Conservation (phyloP, 2,329 filamentous ascomycete genomes). For the Aspergillus fructus region DNA sequence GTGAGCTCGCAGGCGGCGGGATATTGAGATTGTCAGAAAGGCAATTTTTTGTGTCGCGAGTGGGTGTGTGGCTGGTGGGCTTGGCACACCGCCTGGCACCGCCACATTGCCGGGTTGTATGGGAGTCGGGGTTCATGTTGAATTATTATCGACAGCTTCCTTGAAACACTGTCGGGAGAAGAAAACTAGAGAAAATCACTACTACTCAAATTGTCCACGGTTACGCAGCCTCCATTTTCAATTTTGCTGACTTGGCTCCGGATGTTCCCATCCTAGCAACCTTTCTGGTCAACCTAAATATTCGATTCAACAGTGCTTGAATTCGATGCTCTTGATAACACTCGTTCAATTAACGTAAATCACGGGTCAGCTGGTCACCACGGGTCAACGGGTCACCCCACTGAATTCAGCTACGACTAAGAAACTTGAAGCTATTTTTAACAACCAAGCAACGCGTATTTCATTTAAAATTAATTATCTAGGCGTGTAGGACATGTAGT, state of each 20-base stretch:
- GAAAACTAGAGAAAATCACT: too few relatives aligned
- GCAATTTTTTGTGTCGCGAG: conserved; percentile 25
- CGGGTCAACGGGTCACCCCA: too few relatives aligned
- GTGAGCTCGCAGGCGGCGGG: conserved; percentile 13
- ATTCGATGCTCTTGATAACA: not conserved
- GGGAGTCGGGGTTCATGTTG: too few relatives aligned
- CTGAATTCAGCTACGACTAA: too few relatives aligned
- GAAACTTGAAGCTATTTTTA: too few relatives aligned
- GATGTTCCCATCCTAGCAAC: not conserved
- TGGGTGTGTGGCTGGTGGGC: conserved; percentile 14
- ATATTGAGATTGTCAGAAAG: conserved; percentile 15
- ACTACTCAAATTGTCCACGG: not conserved
- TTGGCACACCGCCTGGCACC: conserved; percentile 15
- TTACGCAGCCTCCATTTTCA: not conserved
- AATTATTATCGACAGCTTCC: too few relatives aligned
- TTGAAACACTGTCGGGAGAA: not conserved
- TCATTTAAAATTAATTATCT: too few relatives aligned
- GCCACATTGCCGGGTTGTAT: conserved; percentile 1
- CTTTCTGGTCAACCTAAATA: not conserved
- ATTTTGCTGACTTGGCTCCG: not conserved
- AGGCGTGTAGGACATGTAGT: too few relatives aligned
- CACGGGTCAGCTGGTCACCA: too few relatives aligned
- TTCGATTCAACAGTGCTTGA: not conserved
- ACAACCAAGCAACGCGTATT: too few relatives aligned
- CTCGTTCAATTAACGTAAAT: not conserved